Evolutionary conservation across 352 stramenopile species (phyloP), one percentile per base, ranked within the genome.

Genomic region (Globisporangium mamillatum): DNA sequence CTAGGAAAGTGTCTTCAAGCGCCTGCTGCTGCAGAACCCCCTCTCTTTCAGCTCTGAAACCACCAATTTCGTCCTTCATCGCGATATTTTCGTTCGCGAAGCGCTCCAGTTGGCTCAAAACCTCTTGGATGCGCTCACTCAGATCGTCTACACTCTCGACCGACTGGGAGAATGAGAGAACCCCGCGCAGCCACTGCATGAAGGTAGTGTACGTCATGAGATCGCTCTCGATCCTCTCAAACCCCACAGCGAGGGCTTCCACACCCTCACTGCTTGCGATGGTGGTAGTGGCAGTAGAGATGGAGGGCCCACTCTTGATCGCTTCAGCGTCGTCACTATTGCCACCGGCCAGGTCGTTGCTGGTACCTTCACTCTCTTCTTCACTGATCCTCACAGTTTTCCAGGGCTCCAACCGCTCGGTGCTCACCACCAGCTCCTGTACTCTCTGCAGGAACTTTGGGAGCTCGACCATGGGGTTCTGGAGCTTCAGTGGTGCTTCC

Each of bases 141-240:
- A 89, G 66, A 36, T 80, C 71, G 4, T 70, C 50, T 1, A 74
- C 60, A 0, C 64, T 66, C n/a, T 75, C 46, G 10, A 76, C 62
- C 0, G 75, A 73, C n/a, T 75, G 70, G 1, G 77, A 48, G 18
- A 76, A 73, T 22, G 77, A 77, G 8, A 89, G 71, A 20, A 62
- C 59, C 22, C 60, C 60, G n/a, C 69, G 72, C 60, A 79, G 29
- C 73, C 67, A 82, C 20, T 24, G 22, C 10, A 79, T 38, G 25
- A 84, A 56, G 1, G 32, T 29, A 32, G 53, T 61, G 63, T 79
- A 82, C n/a, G 20, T 59, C 2, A 27, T 50, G 41, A 84, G 63
- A 36, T 81, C 65, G 25, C 75, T 59, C 32, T 74, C 58, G 22
- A 82, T 68, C 32, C 59, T 52, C 20, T 72, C 71, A 60, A 84